These are phyloP conservation scores for Verbascum thapsus DNA, from an alignment of 257 asterid genomes.

Conservation along the genomic window DNA sequence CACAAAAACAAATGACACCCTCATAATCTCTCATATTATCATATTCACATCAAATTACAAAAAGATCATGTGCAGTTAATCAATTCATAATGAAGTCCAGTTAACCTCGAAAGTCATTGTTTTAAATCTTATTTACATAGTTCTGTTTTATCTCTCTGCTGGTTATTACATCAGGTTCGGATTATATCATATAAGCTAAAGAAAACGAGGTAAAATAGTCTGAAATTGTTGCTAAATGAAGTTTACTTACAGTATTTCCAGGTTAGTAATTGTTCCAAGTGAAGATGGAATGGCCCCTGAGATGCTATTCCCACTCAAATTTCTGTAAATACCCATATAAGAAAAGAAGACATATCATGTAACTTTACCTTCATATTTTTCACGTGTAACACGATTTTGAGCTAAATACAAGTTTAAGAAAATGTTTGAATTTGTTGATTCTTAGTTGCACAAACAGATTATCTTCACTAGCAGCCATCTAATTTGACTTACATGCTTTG, in stretches of 20 bases:
- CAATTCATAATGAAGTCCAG: no score
- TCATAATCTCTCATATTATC: no score
- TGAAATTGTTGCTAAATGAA: no score
- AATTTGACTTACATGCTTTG: slow-evolving; percentile 78
- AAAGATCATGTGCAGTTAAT: no score
- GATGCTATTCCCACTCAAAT: slow-evolving; percentile 88
- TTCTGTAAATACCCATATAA: slow-evolving; percentile 52
- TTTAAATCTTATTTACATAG: no score
- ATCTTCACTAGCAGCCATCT: slow-evolving; percentile 19
- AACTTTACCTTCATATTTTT: not conserved
- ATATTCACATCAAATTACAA: no score
- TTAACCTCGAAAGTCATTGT: no score
- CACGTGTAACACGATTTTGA: not conserved
- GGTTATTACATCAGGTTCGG: not conserved
- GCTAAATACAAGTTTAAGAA: slow-evolving; percentile 3
- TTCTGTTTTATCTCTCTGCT: no score
- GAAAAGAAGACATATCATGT: slow-evolving; percentile 2
- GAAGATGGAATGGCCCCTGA: slow-evolving; percentile 80
- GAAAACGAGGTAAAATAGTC: not conserved
- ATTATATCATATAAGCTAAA: not conserved
- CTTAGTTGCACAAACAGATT: slow-evolving; percentile 9
- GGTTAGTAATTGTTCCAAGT: slow-evolving; percentile 62
- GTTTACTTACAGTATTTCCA: slow-evolving; percentile 72
- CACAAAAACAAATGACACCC: no score
- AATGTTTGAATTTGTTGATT: not conserved